Evolutionary conservation across 2,329 filamentous ascomycete genomes (phyloP), one percentile per base, ranked within the genome.

Genomic region (Beauveria sp.): DNA sequence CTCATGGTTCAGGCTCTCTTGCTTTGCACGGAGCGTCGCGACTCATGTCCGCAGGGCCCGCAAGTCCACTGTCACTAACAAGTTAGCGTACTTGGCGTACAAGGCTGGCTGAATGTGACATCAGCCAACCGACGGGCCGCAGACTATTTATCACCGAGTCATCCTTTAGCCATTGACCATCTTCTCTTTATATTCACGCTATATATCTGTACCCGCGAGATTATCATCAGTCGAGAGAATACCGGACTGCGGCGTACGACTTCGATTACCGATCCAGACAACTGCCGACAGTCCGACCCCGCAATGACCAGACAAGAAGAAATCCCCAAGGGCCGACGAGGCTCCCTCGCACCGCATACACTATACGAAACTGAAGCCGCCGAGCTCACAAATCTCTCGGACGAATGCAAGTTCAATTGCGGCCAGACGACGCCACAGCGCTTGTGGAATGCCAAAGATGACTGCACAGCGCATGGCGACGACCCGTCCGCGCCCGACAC

Each of bases 401-500:
- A 63, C 4, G 61, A 68, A 3, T 74, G 71, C 56, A 70, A 71
- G 2, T 62, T 71, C 1, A 63, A 70, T 24, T 69, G 68, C 5
- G 71, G 72, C 6, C 67, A 56, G 20, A 75, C 72, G 5, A 70
- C 72, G 5, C 6, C 57, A 14, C 62, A 66, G 43, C 69, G 73
- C 1, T 65, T 75, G 6, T 68, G 67, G 16, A 66, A 69, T 47
- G 71, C 70, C n/a, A 64, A 70, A 26, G 66, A 68, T 54, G 62
- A 63, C 22, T 46, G 46, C 51, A 56, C 57, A 12, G 45, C 38
- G 45, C 54, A 66, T 49, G 16, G 67, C 64, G 22, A 69, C 40
- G 61, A 67, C 50, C 56, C 67, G 49, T 63, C 70, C 49, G 54
- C 67, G n/a, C 54, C 66, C 7, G 66, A 67, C 16, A 89, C 88